A percentile compares a stretch with the other conserved stretches of the same genome.
These are phyloP conservation scores for Candida pini DNA, from an alignment of 805 yeast species.

Conservation along the genomic window DNA sequence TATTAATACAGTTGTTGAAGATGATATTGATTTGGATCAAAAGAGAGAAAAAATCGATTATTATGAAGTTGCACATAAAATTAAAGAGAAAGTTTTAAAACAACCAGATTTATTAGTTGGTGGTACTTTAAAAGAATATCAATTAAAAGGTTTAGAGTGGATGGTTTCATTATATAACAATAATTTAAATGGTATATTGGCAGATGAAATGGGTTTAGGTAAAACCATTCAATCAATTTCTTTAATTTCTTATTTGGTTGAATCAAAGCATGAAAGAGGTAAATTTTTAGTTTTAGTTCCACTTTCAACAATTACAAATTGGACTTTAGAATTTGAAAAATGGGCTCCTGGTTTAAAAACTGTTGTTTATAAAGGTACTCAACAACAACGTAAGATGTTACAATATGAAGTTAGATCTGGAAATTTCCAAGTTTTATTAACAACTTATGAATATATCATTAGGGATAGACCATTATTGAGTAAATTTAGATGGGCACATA, in stretches of 20 bases:
- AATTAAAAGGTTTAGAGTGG: slow-evolving; percentile 58
- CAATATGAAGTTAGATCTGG: slow-evolving; percentile 62
- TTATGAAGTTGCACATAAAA: slow-evolving; percentile 75
- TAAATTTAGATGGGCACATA: slow-evolving; percentile 73
- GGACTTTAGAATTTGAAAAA: slow-evolving; percentile 81
- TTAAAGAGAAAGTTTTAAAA: slow-evolving; percentile 57
- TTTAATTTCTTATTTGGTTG: slow-evolving; percentile 63
- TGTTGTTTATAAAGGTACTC: slow-evolving; percentile 74
- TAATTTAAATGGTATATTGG: slow-evolving; percentile 57
- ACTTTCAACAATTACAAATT: slow-evolving; percentile 74
- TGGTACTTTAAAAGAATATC: slow-evolving; percentile 77
- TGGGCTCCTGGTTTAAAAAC: slow-evolving; percentile 81
- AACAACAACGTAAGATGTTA: slow-evolving; percentile 60
- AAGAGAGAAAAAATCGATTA: slow-evolving; percentile 66
- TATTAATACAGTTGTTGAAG: slow-evolving; percentile 5
- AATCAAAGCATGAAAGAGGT: slow-evolving; percentile 57
- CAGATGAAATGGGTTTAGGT: slow-evolving; percentile 67
- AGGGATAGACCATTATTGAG: slow-evolving; percentile 67
- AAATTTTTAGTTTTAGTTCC: slow-evolving; percentile 81
- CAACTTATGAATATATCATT: slow-evolving; percentile 79
- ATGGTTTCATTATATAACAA: slow-evolving; percentile 60
- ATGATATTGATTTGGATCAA: slow-evolving; percentile 41
- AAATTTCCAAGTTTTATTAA: slow-evolving; percentile 68
- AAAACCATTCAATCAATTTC: slow-evolving; percentile 76
- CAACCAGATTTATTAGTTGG: slow-evolving; percentile 73